Evolutionary conservation across 164 flowering plant species (phyloP).

Genomic region (Cinnamomum micranthum): DNA sequence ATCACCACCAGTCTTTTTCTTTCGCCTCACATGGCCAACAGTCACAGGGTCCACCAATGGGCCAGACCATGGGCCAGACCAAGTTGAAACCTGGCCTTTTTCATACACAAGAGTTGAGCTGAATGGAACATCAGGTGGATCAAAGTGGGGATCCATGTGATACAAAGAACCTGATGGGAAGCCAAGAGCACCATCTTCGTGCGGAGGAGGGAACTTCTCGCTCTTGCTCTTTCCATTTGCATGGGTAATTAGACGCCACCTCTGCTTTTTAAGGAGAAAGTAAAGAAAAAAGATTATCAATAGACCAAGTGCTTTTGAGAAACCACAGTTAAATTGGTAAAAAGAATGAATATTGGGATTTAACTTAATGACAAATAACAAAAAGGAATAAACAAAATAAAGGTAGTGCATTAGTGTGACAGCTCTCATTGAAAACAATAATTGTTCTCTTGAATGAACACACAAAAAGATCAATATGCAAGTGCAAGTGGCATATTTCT

Average conservation of each 20-base stretch:
- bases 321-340: too few species aligned
- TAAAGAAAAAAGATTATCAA: too few species aligned
- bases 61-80: constrained; percentile 99
- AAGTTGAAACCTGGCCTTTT: constrained; percentile 66
- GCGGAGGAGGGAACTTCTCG: constrained; percentile 96
- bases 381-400: not conserved
- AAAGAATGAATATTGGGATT: too few species aligned
- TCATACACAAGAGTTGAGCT: constrained; percentile 64
- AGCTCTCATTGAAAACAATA: not conserved
- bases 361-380: too few species aligned
- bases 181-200: constrained; percentile 89
- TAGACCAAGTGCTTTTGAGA: too few species aligned
- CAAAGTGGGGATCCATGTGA: constrained; percentile 64
- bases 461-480: too few species aligned
- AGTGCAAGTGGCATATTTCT: too few species aligned
- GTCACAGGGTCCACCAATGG: constrained; percentile 59
- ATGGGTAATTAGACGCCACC: constrained; percentile 78
- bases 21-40: constrained; percentile 42
- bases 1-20: constrained; percentile 30
- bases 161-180: constrained; percentile 67
- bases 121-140: constrained; percentile 71
- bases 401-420: not conserved
- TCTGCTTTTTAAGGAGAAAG: constrained; percentile 30
- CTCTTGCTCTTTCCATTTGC: constrained; percentile 96
- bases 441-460: too few species aligned